These are phyloP conservation scores for Nicotiana paniculata DNA, from an alignment of 257 asterid genomes.

Conservation along the genomic window DNA sequence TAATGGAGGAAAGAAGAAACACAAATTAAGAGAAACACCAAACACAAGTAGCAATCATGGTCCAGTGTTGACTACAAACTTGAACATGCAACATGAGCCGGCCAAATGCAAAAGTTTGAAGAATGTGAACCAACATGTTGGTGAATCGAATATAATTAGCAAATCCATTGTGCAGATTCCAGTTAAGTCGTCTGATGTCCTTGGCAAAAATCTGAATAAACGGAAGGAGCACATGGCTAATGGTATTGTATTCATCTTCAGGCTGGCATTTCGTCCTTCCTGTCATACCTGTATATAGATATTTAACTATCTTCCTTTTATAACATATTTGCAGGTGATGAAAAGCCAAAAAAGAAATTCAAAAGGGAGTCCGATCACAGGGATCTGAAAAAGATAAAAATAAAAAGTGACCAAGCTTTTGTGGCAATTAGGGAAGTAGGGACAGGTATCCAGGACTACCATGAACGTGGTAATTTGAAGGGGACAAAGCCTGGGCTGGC, in stretches of 20 bases:
- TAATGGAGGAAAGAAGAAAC: conserved; percentile 43
- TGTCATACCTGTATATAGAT: conserved; percentile 12
- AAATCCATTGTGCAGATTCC: conserved; percentile 28
- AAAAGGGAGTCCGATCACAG: conserved; percentile 41
- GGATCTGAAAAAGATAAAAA: conserved; percentile 35
- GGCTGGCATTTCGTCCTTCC: conserved; percentile 15
- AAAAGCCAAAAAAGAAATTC: conserved; percentile 40
- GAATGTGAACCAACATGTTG: conserved; percentile 39
- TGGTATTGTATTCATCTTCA: conserved; percentile 40
- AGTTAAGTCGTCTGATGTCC: conserved; percentile 25
- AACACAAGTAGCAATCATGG: conserved; percentile 21
- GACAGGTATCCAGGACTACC: conserved; percentile 34
- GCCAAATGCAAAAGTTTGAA: conserved; percentile 36
- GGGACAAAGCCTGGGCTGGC: conserved; percentile 28
- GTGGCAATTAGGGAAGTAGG: conserved; percentile 28
- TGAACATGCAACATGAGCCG: conserved; percentile 28
- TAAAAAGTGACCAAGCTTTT: conserved; percentile 29
- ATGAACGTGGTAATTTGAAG: conserved; percentile 17
- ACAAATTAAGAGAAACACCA: conserved; percentile 39
- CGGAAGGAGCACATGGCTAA: conserved; percentile 40
- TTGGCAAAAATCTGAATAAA: conserved; percentile 27
- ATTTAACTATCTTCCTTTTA: conserved; percentile 18
- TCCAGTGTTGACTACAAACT: conserved; percentile 17
- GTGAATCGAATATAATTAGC: conserved; percentile 30
- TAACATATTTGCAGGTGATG: conserved; percentile 49